Conservation (phyloP, 345 rosid genomes). For the Syzygium oleosum region DNA sequence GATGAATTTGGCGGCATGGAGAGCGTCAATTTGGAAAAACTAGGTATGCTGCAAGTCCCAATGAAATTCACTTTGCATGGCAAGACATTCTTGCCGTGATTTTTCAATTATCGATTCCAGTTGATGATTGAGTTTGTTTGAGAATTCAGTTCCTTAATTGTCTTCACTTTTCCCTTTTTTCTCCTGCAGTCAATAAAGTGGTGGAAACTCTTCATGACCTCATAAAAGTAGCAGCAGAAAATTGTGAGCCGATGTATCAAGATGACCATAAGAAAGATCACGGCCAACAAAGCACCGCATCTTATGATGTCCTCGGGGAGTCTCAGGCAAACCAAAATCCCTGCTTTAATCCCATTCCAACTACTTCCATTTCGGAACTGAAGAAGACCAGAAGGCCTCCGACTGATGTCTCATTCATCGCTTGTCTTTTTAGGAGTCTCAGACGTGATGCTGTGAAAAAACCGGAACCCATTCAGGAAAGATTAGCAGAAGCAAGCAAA, state of each 20-base stretch:
- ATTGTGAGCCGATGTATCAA: neutral
- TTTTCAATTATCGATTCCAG: neutral
- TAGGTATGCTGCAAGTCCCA: neutral
- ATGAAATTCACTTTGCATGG: neutral
- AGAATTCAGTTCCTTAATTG: neutral
- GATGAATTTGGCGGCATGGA: neutral
- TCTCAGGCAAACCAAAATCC: neutral
- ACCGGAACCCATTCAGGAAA: neutral
- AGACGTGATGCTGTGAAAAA: neutral
- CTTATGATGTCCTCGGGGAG: neutral
- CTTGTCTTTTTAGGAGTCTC: neutral
- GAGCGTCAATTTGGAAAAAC: neutral
- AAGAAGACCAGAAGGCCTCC: neutral
- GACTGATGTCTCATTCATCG: neutral
- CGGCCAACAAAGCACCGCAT: neutral
- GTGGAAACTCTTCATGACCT: slow-evolving; percentile 43
- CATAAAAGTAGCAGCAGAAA: slow-evolving; percentile 17
- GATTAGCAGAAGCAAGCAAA: neutral
- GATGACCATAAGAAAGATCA: slow-evolving; percentile 17
- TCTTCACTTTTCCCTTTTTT: neutral
- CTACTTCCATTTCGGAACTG: neutral
- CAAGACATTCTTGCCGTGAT: neutral
- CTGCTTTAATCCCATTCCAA: neutral
- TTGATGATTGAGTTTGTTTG: neutral
- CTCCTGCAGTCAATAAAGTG: slow-evolving; percentile 40